Evolutionary conservation across 225 moss, liverwort and hornwort species (phyloP), one percentile per base, ranked within the genome.

Genomic region (Lunularia cruciata): DNA sequence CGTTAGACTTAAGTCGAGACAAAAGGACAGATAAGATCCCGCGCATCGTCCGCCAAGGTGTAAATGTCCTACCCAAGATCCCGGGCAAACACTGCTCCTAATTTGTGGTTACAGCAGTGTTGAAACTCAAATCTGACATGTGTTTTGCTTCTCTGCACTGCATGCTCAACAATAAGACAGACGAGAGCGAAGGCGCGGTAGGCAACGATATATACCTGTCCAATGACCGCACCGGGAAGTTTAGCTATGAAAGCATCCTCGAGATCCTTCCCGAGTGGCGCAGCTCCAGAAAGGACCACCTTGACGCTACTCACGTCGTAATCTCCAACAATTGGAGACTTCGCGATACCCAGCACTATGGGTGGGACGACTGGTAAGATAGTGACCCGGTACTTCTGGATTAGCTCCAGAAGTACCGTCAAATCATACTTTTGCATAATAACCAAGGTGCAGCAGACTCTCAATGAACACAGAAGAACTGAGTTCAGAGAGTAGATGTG

Each of bases 201-300:
- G 7, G 56, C 16, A 16, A 40, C 25, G 5, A 8, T 25, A 10
- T 27, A 27, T 82, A 86, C 89, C 91, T 89, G 91, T 55, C 90
- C 94, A 4, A 94, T 67, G 20, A 83, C 57, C 6, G 89, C 89
- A 11, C 80, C 75, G 0, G 94, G 91, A 40, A 94, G 60, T 47
- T 83, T 84, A 46, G 77, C 73, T 8, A 87, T 63, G 75, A 91
- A 86, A 43, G 87, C 83, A 36, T 89, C 91, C 72, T 89, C 87
- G 2, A 91, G 76, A 28, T 94, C 94, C 58, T 86, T 94, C 31
- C 91, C 94, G 0, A 94, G 81, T 16, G 94, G 91, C 15, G 94
- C 91, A 1, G 94, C 94, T 2, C 87, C 94, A 0, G 79, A 89
- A 78, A 89, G 67, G 15, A 94, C 82, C 78, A 78, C 77, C 72